Evolutionary conservation across 257 asterid genomes (phyloP), one percentile per base, ranked within the genome.

Genomic region (Pogostemon cablin): DNA sequence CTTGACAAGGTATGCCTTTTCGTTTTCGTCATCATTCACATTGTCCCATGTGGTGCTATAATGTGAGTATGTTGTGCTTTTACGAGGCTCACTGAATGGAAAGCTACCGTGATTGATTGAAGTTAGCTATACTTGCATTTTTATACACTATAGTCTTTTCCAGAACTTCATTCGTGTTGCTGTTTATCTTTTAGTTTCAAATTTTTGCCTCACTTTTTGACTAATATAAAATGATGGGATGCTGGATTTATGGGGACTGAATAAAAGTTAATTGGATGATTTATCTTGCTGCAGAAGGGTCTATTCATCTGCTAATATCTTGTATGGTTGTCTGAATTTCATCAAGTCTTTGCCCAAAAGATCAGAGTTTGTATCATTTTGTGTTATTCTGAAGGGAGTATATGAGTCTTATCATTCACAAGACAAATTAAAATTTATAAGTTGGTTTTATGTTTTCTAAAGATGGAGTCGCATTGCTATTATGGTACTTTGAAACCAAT

Each of bases 1-100:
- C 77, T 92, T 83, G 98, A 92, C 49, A 92, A 92, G 87, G 98
- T 90, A 84, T 68, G 81, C 55, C 43, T 62, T 72, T 72, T 56
- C 9, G 6, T 34, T 34, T 55, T 76, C 79, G 69, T 65, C 37
- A n/a, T 72, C 52, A 38, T 49, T 58, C 53, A 5, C 67, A 47
- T 63, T 53, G 61, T 47, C 49, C 68, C 56, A 5, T 65, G 34
- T 49, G 2, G 61, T 25, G 15, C 37, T 61, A 41, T 3, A 32
- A 49, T 58, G 47, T 7, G n/a, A 64, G 25, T 12, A 53, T 49
- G 4, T 48, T 52, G 52, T 54, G 68, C 34, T 62, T 67, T 35
- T 43, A 40, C 35, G 9, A 43, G 12, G 50, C 53, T 63, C 25
- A 20, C 56, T 43, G 32, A 12, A 38, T 61, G 71, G 38, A 35